Evolutionary conservation across 176 grass and related monocot genomes (phyloP).

Genomic region (Musa beccarii): DNA sequence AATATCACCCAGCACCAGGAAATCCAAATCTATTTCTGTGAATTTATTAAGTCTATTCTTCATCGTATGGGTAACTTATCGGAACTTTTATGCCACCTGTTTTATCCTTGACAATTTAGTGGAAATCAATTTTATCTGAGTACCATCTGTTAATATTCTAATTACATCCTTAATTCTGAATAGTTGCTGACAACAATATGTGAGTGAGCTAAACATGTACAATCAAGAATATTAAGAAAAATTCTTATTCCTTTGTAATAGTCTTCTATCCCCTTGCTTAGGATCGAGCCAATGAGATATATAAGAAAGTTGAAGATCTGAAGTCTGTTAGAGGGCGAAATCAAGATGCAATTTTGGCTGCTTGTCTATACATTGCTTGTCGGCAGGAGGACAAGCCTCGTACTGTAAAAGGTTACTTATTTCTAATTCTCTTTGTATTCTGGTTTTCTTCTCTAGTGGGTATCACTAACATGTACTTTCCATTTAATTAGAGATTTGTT

Average conservation of each 20-base stretch:
- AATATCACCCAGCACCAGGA: not conserved
- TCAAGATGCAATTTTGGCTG: conserved; percentile 24
- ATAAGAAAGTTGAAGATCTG: conserved; percentile 17
- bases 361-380: conserved; percentile 16
- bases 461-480: not conserved
- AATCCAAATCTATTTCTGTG: not conserved
- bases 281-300: conserved; percentile 21
- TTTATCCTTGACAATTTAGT: too few species aligned
- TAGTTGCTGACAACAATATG: not conserved
- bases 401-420: conserved; percentile 6
- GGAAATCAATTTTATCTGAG: not conserved
- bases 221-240: not conserved
- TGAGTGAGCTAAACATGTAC: not conserved
- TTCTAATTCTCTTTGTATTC: not conserved
- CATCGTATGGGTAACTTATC: too few species aligned
- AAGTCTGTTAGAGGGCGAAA: conserved; percentile 17
- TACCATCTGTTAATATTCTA: not conserved
- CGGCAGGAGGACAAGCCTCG: conserved; percentile 16
- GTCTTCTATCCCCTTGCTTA: not conserved
- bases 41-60: not conserved
- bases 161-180: not conserved
- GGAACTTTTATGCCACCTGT: too few species aligned
- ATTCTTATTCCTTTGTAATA: not conserved
- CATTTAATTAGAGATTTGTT: conserved; percentile 11
- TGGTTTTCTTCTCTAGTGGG: too few species aligned